Evolutionary conservation across 2,329 filamentous ascomycete species (phyloP).

Genomic region (Alternaria sp.): DNA sequence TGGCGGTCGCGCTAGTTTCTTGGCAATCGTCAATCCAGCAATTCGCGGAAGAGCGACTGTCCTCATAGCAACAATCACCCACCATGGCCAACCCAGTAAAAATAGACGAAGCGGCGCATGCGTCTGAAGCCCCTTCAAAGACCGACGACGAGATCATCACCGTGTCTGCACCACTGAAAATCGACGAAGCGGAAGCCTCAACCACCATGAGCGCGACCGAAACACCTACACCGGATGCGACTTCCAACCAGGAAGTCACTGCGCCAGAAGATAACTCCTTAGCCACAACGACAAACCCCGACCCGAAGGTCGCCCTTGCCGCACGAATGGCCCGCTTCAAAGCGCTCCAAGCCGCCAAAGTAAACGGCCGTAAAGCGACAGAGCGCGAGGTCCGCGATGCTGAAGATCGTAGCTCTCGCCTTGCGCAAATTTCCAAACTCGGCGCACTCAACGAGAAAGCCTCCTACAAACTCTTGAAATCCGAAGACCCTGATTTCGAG

Average conservation of each 20-base stretch:
- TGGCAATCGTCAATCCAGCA: slow-evolving; percentile 27
- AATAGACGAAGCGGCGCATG: slow-evolving; percentile 11
- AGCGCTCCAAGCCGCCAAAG: slow-evolving; percentile 77
- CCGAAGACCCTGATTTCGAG: slow-evolving; percentile 94
- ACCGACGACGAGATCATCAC: neutral
- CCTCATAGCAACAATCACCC: slow-evolving; percentile 10
- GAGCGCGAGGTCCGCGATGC: slow-evolving; percentile 49
- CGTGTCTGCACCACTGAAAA: neutral
- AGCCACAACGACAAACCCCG: slow-evolving; percentile 15
- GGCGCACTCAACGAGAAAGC: slow-evolving; percentile 87
- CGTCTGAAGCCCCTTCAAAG: neutral
- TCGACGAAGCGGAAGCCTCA: slow-evolving; percentile 10
- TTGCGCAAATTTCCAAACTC: slow-evolving; percentile 74
- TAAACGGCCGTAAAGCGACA: slow-evolving; percentile 70
- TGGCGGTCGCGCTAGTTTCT: slow-evolving; percentile 19
- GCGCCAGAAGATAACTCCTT: slow-evolving; percentile 13
- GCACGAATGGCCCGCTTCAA: slow-evolving; percentile 77
- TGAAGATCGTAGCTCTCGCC: slow-evolving; percentile 40
- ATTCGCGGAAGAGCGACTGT: slow-evolving; percentile 12
- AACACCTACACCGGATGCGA: slow-evolving; percentile 10
- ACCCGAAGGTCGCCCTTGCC: slow-evolving; percentile 46
- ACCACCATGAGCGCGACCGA: slow-evolving; percentile 16
- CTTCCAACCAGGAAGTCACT: slow-evolving; percentile 1
- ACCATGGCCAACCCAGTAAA: slow-evolving; percentile 35
- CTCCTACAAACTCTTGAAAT: slow-evolving; percentile 91